phyloP scores from a whole-genome alignment of 106 monocot genomes.

The Allium cepa region DNA sequence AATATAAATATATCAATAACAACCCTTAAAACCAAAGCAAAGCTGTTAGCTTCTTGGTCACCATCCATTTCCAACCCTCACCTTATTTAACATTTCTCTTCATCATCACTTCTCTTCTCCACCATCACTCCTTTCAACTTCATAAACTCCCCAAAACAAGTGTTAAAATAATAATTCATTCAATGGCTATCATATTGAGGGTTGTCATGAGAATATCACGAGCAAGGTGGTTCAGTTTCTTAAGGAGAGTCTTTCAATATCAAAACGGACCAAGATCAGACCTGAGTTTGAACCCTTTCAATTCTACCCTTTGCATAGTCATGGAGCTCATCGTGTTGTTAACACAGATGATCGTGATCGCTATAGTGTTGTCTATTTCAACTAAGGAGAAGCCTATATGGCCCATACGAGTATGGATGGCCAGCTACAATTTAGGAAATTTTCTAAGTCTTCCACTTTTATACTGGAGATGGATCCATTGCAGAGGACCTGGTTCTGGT shows the following conservation, averaged over 20 bases:
- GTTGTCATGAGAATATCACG: conserved; percentile 46
- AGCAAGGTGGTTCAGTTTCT: conserved; percentile 75
- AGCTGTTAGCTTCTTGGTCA: conserved; percentile 78
- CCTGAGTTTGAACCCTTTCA: conserved; percentile 59
- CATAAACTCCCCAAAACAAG: background rate
- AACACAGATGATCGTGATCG: conserved; percentile 36
- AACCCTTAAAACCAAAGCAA: conserved; percentile 65
- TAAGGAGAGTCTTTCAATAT: conserved; percentile 65
- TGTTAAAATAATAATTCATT: background rate
- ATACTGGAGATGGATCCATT: conserved; percentile 46
- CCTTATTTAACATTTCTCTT: conserved; percentile 14
- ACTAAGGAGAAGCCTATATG: conserved; percentile 53
- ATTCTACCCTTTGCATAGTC: conserved; percentile 51
- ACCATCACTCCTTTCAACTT: background rate
- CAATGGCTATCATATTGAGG: conserved; percentile 28
- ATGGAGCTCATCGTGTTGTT: conserved; percentile 39
- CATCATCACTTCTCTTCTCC: conserved; percentile 6
- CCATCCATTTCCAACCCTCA: conserved; percentile 47
- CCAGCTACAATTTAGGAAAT: conserved; percentile 64
- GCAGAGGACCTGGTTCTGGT: conserved; percentile 7
- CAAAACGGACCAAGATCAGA: conserved; percentile 75
- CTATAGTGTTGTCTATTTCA: conserved; percentile 23
- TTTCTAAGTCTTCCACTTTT: conserved; percentile 63
- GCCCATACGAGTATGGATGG: conserved; percentile 67
- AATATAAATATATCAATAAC: background rate